These are phyloP conservation scores for Limtongia smithiae DNA, from an alignment of 805 yeast genomes.

Conservation along the genomic window DNA sequence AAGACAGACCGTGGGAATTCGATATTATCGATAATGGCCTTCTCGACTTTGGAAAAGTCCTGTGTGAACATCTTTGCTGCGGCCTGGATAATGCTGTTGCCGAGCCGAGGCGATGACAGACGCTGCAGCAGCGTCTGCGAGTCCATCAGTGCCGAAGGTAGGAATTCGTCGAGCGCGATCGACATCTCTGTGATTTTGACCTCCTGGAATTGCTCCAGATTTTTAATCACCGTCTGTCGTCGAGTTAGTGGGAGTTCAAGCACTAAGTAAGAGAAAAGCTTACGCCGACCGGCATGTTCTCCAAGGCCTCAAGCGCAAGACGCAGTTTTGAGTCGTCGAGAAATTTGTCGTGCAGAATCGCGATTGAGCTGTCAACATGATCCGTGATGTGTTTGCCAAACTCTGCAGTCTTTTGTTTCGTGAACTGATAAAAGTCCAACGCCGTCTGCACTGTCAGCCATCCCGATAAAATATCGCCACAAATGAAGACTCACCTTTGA, in stretches of 20 bases:
- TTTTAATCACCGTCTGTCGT: not conserved
- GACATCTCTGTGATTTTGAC: constrained; percentile 25
- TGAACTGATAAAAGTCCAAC: constrained; percentile 22
- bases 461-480: too few species aligned
- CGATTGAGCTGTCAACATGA: constrained; percentile 5
- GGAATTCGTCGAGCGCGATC: constrained; percentile 36
- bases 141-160: constrained; percentile 38
- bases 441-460: constrained; percentile 10
- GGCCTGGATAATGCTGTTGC: constrained; percentile 32
- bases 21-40: constrained; percentile 32
- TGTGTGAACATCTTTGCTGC: constrained; percentile 37
- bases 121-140: constrained; percentile 32
- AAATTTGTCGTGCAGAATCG: constrained; percentile 13
- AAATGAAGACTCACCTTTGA: constrained; percentile 34
- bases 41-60: constrained; percentile 35
- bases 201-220: constrained; percentile 11
- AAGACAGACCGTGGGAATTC: constrained; percentile 29
- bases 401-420: constrained; percentile 16
- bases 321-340: constrained; percentile 15
- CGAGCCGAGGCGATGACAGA: constrained; percentile 38
- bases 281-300: constrained; percentile 11
- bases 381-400: not conserved
- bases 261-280: not conserved
- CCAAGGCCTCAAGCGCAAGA: constrained; percentile 10
- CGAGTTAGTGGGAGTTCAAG: not conserved